These are phyloP conservation scores for Aspergillus hancockii DNA, from an alignment of 495 filamentous ascomycete genomes.

Conservation along the genomic window DNA sequence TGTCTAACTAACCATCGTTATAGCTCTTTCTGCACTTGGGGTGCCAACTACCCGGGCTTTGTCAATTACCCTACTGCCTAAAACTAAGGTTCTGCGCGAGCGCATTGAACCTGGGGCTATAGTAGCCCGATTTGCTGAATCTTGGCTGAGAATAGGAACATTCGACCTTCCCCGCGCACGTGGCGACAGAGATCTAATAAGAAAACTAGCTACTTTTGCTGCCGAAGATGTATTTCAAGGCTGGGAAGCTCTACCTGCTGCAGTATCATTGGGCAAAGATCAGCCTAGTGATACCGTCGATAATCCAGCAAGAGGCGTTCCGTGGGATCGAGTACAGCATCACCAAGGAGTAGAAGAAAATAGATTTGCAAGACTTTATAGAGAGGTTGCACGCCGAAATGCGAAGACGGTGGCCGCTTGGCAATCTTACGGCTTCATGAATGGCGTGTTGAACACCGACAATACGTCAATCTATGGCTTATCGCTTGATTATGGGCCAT, in stretches of 20 bases:
- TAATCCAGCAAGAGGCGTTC: conserved; percentile 49
- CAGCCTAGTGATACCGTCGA: conserved; percentile 41
- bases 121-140: conserved; percentile 85
- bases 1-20: conserved; percentile 1
- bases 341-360: conserved; percentile 71
- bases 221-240: conserved; percentile 84
- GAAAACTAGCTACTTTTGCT: conserved; percentile 75
- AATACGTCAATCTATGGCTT: conserved; percentile 91
- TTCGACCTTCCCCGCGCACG: conserved; percentile 84
- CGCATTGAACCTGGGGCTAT: conserved; percentile 90
- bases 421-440: conserved; percentile 98
- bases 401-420: conserved; percentile 87
- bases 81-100: conserved; percentile 73
- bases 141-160: conserved; percentile 90
- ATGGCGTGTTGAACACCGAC: conserved; percentile 94
- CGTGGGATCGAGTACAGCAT: conserved; percentile 61
- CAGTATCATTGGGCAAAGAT: conserved; percentile 32
- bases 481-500: conserved; percentile 91
- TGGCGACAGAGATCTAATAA: conserved; percentile 72
- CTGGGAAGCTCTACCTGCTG: conserved; percentile 74
- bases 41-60: conserved; percentile 88
- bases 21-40: conserved; percentile 71
- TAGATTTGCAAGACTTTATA: conserved; percentile 81
- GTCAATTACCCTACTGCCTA: conserved; percentile 73
- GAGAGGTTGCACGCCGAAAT: conserved; percentile 83